Base-by-base conservation (phyloP, 176 grass and related monocot species). In the Carex myosuroides region DNA sequence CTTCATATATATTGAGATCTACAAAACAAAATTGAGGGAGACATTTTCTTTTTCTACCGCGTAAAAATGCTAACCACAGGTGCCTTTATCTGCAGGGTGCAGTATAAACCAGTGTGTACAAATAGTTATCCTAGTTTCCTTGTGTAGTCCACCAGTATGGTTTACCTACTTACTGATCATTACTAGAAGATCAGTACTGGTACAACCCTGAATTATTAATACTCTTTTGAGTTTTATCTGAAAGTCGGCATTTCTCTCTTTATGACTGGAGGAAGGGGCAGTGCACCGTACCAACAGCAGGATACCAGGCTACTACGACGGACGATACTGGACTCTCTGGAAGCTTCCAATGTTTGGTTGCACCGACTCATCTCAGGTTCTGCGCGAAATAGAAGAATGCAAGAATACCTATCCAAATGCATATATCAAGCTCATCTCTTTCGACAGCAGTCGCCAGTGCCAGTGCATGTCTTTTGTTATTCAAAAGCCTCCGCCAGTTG, bases 311-410 rank as follows among this genome's bases (percentile, higher is more conserved):
- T 92, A 92, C 85, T 92, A 90, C 84, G 93, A 95, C 35, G 88
- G 93, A 8, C 64, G 87, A 70, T 92, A 89, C 85, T 90, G 90
- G 92, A 90, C 84, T 21, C 79, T 94, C 13, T 92, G 92, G 92
- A 94, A 94, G 86, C 84, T 94, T 83, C 86, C 86, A 13, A 87
- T 92, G 90, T 89, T 92, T 50, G 86, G 90, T n/a, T 92, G 93
- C 87, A 74, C 63, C 17, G 90, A 88, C 50, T 86, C 84, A 8
- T 35, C 86, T 75, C 86, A 87, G 81, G 84, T 94, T 62, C 83
- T 94, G 13, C 64, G 60, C 0, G 88, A 88, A 83, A 74, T 83
- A 7, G 86, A 84, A 0, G 88, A 95, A 81, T 90, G 93, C 90
- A 70, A 85, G 85, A 44, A 65, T 8, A 72, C 87, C 30, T 90